These are phyloP conservation scores for Lactarius deliciosus DNA, from an alignment of 768 basidiomycete genomes.

Conservation along the genomic window DNA sequence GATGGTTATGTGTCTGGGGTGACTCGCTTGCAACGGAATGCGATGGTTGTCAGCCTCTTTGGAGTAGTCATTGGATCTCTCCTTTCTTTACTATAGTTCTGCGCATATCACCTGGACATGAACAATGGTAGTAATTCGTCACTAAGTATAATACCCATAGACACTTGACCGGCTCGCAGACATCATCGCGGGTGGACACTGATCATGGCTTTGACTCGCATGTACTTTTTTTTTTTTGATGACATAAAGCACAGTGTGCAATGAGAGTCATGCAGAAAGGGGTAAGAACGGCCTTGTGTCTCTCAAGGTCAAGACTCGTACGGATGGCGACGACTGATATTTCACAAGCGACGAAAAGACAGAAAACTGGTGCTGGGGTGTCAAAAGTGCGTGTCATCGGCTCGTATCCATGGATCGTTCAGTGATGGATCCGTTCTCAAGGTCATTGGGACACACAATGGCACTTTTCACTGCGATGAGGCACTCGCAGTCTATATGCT, in stretches of 20 bases:
- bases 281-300: neutral
- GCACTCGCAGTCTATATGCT: constrained; percentile 91
- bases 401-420: neutral
- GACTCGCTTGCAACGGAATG: constrained; percentile 45
- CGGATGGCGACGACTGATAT: constrained; percentile 32
- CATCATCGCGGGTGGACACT: constrained; percentile 1
- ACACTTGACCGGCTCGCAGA: constrained; percentile 7
- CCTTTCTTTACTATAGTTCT: constrained; percentile 25
- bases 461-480: constrained; percentile 97
- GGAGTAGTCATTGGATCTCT: constrained; percentile 38
- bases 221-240: constrained; percentile 10
- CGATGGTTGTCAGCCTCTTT: constrained; percentile 44
- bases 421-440: constrained; percentile 34
- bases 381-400: constrained; percentile 33
- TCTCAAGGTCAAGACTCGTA: neutral
- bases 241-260: neutral
- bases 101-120: neutral
- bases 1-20: constrained; percentile 66
- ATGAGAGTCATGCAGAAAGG: neutral
- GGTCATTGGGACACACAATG: constrained; percentile 93
- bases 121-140: constrained; percentile 8
- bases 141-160: constrained; percentile 17
- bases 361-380: constrained; percentile 45
- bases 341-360: constrained; percentile 40
- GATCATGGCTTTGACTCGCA: constrained; percentile 11